phyloP scores from a whole-genome alignment of 495 filamentous ascomycete genomes.

The Xylaria castorea region DNA sequence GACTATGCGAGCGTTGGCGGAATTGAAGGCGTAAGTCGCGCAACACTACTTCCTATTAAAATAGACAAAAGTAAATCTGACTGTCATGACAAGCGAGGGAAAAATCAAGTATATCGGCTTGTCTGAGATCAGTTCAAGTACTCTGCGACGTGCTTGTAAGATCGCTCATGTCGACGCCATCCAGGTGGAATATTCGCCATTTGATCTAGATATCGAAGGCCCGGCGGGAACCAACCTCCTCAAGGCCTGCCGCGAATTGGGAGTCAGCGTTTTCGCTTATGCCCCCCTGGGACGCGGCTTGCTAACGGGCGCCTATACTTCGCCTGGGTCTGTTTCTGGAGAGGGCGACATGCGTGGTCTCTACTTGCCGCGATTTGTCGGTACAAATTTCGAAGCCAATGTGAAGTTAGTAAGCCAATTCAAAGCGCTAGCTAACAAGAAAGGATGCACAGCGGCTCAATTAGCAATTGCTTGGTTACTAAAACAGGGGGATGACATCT shows the following conservation, averaged over 20 bases:
- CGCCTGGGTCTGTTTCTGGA: neutral
- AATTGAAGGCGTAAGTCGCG: conserved; percentile 53
- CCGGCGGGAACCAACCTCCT: conserved; percentile 67
- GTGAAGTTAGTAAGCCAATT: conserved; percentile 67
- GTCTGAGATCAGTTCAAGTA: conserved; percentile 67
- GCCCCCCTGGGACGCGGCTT: conserved; percentile 43
- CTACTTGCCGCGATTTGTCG: neutral
- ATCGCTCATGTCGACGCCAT: conserved; percentile 70
- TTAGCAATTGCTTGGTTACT: conserved; percentile 72
- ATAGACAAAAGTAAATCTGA: neutral
- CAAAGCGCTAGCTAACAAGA: conserved; percentile 64
- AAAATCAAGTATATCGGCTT: conserved; percentile 72
- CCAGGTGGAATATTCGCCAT: conserved; percentile 73
- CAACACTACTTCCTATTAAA: neutral
- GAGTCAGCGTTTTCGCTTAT: conserved; percentile 66
- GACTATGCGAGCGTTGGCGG: conserved; percentile 55
- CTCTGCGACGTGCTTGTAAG: conserved; percentile 67
- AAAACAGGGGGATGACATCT: conserved; percentile 8
- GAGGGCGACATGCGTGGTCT: conserved; percentile 1
- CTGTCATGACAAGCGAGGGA: conserved; percentile 47
- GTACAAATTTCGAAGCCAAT: conserved; percentile 60
- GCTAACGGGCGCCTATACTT: conserved; percentile 47
- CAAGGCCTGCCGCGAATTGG: conserved; percentile 64
- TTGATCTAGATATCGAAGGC: conserved; percentile 58
- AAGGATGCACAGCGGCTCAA: conserved; percentile 67